These are phyloP conservation scores for Mucor irregularis DNA, from an alignment of 371 early-diverging fungal genomes.

Conservation along the genomic window DNA sequence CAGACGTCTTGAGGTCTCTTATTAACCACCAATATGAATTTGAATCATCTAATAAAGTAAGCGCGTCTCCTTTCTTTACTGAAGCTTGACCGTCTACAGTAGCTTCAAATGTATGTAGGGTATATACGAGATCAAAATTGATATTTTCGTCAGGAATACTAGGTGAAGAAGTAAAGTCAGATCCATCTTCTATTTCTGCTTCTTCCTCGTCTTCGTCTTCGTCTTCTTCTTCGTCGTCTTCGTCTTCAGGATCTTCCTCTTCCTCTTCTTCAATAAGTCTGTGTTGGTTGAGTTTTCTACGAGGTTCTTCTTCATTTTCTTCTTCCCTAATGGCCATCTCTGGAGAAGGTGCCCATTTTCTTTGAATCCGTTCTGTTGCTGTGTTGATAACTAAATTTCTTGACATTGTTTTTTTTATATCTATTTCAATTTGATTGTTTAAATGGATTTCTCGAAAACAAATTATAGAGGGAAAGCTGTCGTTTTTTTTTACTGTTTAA, in stretches of 20 bases:
- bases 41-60: conserved; percentile 85
- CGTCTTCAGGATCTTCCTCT: conserved; percentile 10
- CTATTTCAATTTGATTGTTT: too few species aligned
- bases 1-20: conserved; percentile 73
- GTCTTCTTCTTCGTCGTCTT: conserved; percentile 2
- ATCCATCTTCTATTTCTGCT: conserved; percentile 22
- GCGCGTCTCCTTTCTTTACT: conserved; percentile 81
- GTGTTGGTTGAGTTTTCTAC: not conserved
- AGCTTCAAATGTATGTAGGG: conserved; percentile 87
- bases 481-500: too few species aligned
- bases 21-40: conserved; percentile 97
- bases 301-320: conserved; percentile 8
- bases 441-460: too few species aligned
- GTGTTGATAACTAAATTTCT: conserved; percentile 14
- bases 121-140: conserved; percentile 68
- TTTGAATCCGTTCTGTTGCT: conserved; percentile 1
- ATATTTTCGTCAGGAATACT: conserved; percentile 38
- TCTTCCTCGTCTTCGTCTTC: conserved; percentile 18
- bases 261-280: conserved; percentile 9
- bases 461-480: too few species aligned
- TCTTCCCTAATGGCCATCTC: conserved; percentile 21
- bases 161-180: conserved; percentile 27
- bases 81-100: conserved; percentile 92
- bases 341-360: conserved; percentile 25
- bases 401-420: too few species aligned